phyloP scores from a whole-genome alignment of 1,139 yeast species.

The Lodderomyces theae region DNA sequence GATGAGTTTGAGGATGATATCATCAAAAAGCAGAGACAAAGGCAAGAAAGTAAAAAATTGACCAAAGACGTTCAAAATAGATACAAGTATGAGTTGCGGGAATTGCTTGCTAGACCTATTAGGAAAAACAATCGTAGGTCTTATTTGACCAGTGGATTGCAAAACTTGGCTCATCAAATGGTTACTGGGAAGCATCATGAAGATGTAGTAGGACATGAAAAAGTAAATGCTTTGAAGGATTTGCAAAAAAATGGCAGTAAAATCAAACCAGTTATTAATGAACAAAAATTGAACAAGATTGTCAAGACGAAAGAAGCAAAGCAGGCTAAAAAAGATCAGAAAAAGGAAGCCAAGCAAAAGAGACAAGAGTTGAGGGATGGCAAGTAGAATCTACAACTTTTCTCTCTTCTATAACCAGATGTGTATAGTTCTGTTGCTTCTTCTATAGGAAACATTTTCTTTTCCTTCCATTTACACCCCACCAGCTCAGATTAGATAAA shows the following conservation, averaged over 20 bases:
- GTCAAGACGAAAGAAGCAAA: constrained; percentile 4
- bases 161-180: constrained; percentile 81
- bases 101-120: constrained; percentile 56
- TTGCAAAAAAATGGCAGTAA: constrained; percentile 33
- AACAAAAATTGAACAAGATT: constrained; percentile 11
- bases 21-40: constrained; percentile 59
- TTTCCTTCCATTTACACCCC: too few relatives aligned
- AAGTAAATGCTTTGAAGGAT: constrained; percentile 67
- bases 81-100: constrained; percentile 55
- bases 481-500: constrained; percentile 31
- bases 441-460: too few relatives aligned
- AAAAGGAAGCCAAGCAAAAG: constrained; percentile 6
- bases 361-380: constrained; percentile 4
- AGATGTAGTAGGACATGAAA: constrained; percentile 67
- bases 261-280: constrained; percentile 17
- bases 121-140: constrained; percentile 68
- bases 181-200: constrained; percentile 69
- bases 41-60: constrained; percentile 56
- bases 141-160: constrained; percentile 81
- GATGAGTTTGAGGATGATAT: constrained; percentile 63
- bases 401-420: constrained; percentile 1
- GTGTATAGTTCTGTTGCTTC: not conserved
- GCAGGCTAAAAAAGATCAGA: constrained; percentile 4
- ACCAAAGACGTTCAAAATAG: constrained; percentile 48
- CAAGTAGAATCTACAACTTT: not conserved